Conservation (phyloP, 2,329 filamentous ascomycete species). For the Calonectria naviculata region DNA sequence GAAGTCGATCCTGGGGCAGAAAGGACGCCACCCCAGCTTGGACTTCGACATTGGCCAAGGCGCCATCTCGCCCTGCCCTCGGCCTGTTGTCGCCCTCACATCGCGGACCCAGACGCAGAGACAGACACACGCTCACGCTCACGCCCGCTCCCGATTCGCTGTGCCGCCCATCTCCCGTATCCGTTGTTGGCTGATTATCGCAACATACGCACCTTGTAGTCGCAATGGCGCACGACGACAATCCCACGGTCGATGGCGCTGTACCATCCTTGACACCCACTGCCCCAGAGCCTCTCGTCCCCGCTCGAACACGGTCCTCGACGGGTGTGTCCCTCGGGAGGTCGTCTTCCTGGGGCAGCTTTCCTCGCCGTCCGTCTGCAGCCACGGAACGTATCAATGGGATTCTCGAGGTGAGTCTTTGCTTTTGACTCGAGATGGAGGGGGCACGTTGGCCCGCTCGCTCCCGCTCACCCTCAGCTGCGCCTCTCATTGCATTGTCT, state of each 20-base stretch:
- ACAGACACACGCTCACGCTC: not conserved
- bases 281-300: constrained; percentile 16
- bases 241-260: not conserved
- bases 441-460: not conserved
- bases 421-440: not conserved
- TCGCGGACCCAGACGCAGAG: not conserved
- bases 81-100: not conserved
- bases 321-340: constrained; percentile 23
- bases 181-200: not conserved
- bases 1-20: not conserved
- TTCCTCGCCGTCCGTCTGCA: constrained; percentile 36
- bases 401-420: constrained; percentile 57
- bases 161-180: not conserved
- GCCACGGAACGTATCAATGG: constrained; percentile 54
- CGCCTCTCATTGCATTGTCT: not conserved
- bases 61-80: constrained; percentile 1
- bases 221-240: not conserved
- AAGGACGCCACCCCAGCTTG: constrained; percentile 15
- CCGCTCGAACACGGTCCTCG: constrained; percentile 23
- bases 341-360: constrained; percentile 31
- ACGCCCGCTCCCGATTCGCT: not conserved
- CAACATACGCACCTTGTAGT: not conserved
- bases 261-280: not conserved
- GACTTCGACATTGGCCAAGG: not conserved
- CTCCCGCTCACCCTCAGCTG: not conserved